Percentiles rank a stretch among this genome's conserved stretches.
Conservation (phyloP, 768 basidiomycete genomes). For the Leucosporidium yakuticum region DNA sequence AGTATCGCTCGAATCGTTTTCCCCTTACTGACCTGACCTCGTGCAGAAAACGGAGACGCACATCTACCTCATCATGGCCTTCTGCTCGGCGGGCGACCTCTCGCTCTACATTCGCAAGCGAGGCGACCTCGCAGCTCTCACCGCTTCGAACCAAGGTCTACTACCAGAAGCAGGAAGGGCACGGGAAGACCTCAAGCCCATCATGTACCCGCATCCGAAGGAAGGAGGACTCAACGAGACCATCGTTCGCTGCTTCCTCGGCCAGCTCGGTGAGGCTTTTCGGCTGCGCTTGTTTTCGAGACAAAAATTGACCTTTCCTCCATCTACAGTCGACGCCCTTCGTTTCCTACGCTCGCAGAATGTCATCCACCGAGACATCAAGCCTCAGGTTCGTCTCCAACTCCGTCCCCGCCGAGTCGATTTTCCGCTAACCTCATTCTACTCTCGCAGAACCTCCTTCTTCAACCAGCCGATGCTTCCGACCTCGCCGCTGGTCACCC, state of each 20-base stretch:
- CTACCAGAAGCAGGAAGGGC: conserved; percentile 17
- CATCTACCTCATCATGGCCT: conserved; percentile 93
- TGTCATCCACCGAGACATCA: conserved; percentile 94
- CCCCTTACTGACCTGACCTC: neutral
- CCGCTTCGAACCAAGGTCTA: conserved; percentile 28
- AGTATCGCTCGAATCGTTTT: neutral
- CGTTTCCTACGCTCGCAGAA: conserved; percentile 83
- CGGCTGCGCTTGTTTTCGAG: conserved; percentile 5
- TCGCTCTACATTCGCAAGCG: conserved; percentile 96
- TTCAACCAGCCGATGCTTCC: conserved; percentile 71
- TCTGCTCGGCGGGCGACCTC: conserved; percentile 90
- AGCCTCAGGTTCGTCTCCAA: conserved; percentile 64
- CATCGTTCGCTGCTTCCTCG: conserved; percentile 82
- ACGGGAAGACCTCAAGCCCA: conserved; percentile 43
- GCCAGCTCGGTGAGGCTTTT: conserved; percentile 67
- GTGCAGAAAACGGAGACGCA: conserved; percentile 49
- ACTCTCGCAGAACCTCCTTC: conserved; percentile 65
- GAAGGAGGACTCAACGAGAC: conserved; percentile 85
- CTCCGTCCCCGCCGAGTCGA: neutral
- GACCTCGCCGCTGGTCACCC: conserved; percentile 85
- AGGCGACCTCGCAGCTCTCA: conserved; percentile 82
- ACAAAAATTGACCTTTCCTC: neutral
- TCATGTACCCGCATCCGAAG: conserved; percentile 82
- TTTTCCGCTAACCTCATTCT: neutral
- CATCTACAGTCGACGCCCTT: conserved; percentile 70